phyloP scores from a whole-genome alignment of 2,329 filamentous ascomycete genomes.

The Corynespora cassiicola region DNA sequence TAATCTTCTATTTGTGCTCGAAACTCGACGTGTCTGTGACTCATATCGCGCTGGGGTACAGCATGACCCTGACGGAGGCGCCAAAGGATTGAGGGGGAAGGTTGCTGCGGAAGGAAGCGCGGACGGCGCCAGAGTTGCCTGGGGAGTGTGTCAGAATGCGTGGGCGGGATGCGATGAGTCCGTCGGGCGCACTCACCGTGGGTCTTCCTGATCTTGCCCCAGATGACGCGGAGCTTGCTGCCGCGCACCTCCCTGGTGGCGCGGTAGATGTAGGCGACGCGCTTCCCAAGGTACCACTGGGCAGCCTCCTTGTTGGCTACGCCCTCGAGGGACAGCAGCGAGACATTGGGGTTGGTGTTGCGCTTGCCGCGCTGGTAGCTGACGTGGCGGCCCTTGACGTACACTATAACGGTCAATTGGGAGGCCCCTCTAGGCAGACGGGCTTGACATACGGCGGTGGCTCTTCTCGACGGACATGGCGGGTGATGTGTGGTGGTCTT shows the following conservation, averaged over 20 bases:
- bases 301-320: constrained; percentile 88
- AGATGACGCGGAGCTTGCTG: constrained; percentile 95
- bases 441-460: too few species aligned
- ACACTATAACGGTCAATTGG: too few species aligned
- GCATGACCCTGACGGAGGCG: constrained; percentile 87
- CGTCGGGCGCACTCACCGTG: constrained; percentile 69
- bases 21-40: too few species aligned
- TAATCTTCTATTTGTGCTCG: too few species aligned
- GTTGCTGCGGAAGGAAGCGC: constrained; percentile 92
- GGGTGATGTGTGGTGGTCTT: too few species aligned
- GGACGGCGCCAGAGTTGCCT: constrained; percentile 94
- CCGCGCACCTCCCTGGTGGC: constrained; percentile 89
- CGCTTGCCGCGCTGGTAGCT: constrained; percentile 90
- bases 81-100: constrained; percentile 80
- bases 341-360: constrained; percentile 61
- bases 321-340: constrained; percentile 96
- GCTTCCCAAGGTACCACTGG: constrained; percentile 98
- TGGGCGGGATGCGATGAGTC: too few species aligned
- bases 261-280: constrained; percentile 96
- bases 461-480: too few species aligned
- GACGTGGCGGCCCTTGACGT: constrained; percentile 94
- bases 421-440: too few species aligned
- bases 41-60: too few species aligned
- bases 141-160: too few species aligned
- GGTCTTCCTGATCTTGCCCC: constrained; percentile 93